Evolutionary conservation across 768 basidiomycete species (phyloP), one percentile per base, ranked within the genome.

Genomic region (Cyathus striatus): DNA sequence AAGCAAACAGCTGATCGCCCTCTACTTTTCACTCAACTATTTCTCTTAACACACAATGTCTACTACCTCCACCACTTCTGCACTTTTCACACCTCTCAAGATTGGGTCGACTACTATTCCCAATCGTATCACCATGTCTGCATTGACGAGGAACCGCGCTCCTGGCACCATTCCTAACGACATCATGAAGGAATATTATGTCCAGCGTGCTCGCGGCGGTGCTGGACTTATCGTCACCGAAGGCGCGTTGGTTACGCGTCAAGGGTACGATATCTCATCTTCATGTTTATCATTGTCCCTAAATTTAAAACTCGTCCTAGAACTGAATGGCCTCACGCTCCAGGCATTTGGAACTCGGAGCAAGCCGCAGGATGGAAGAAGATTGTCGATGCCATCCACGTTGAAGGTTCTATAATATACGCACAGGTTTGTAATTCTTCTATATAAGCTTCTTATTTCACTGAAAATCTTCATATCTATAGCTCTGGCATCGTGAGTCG

Each of bases 311-410:
- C 17, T 39, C 34, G n/a, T 30, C 27, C 7, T 38, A 73, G 73
- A 7, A 63, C 70, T 10, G 68, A 72, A 49, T 73, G 68, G 66
- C 62, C 60, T 5, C 52, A 65, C 48, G 67, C 67, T 1, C 73
- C 73, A 12, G 75, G 75, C 4, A 67, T 75, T 21, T 76, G 73
- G 72, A 68, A 55, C 45, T 48, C 61, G 7, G 65, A 69, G 23
- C 73, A 76, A 45, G 58, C 70, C 7, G 48, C 49, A 14, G 72
- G 55, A 3, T 77, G 75, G 73, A 72, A 65, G 46, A 66, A 62
- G 37, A 58, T 79, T 38, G 68, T 63, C 1, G 70, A 72, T 38
- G 65, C 63, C 1, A 72, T 80, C 6, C 76, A 79, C 49, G 51
- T 55, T 6, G 69, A 65, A 26, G 72, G 70, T 6, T 63, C 67